phyloP scores from a whole-genome alignment of 495 filamentous ascomycete genomes.

The Cryomyces minteri region DNA sequence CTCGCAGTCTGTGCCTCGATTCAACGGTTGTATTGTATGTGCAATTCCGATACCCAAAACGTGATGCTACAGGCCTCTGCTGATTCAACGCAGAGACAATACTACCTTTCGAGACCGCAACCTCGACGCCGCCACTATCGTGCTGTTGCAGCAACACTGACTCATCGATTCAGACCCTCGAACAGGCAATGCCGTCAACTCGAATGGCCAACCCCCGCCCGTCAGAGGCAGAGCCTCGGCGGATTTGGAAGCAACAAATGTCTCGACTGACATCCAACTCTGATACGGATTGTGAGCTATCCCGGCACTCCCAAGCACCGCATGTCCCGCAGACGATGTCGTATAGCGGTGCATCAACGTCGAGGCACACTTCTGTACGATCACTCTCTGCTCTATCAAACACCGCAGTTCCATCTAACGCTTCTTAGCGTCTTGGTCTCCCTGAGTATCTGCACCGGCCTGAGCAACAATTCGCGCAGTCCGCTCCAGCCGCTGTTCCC shows the following conservation, averaged over 20 bases:
- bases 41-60: too few relatives aligned
- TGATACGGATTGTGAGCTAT: not conserved
- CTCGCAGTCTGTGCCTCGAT: too few relatives aligned
- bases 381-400: not conserved
- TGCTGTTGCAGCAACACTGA: too few relatives aligned
- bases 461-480: not conserved
- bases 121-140: too few relatives aligned
- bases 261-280: constrained; percentile 1
- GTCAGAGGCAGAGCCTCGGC: constrained; percentile 3
- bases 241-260: constrained; percentile 7
- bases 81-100: too few relatives aligned
- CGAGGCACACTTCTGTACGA: not conserved
- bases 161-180: constrained; percentile 1
- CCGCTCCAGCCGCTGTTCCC: too few relatives aligned
- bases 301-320: constrained; percentile 1
- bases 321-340: not conserved
- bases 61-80: too few relatives aligned
- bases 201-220: constrained; percentile 1
- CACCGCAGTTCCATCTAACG: not conserved
- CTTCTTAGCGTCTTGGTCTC: not conserved
- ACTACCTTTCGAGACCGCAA: too few relatives aligned
- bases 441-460: not conserved
- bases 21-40: too few relatives aligned
- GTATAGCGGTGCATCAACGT: not conserved
- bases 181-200: constrained; percentile 2